Evolutionary conservation across 1,139 yeast genomes (phyloP).

Genomic region (Entelexis paramagnoliae): DNA sequence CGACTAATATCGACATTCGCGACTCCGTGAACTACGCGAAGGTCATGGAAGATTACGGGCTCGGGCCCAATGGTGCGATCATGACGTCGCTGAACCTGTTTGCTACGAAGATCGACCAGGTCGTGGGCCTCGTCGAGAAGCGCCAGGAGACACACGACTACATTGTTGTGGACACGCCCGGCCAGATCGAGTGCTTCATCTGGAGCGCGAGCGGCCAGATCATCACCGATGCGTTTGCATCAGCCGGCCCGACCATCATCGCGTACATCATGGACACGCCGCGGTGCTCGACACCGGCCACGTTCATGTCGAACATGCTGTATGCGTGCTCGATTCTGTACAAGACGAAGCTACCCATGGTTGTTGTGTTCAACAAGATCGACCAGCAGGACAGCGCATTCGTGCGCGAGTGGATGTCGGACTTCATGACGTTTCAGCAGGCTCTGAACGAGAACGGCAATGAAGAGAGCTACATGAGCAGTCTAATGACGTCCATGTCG

Average conservation of each 20-base stretch:
- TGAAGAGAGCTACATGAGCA: slow-evolving; percentile 89
- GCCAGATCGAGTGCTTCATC: slow-evolving; percentile 94
- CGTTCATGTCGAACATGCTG: slow-evolving; percentile 96
- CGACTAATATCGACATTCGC: slow-evolving; percentile 89
- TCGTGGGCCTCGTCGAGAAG: slow-evolving; percentile 72
- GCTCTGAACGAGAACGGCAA: slow-evolving; percentile 47
- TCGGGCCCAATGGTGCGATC: slow-evolving; percentile 98
- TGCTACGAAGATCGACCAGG: slow-evolving; percentile 94
- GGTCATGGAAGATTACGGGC: slow-evolving; percentile 80
- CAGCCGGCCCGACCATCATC: slow-evolving; percentile 87
- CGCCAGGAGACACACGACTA: slow-evolving; percentile 51
- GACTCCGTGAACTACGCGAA: slow-evolving; percentile 93
- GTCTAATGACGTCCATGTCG: slow-evolving; percentile 88
- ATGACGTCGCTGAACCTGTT: slow-evolving; percentile 88
- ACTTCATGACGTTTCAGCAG: slow-evolving; percentile 68
- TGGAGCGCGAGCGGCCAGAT: slow-evolving; percentile 91
- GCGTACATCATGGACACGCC: slow-evolving; percentile 97
- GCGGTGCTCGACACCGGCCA: slow-evolving; percentile 83
- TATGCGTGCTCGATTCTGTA: slow-evolving; percentile 95
- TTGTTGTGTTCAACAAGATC: slow-evolving; percentile 89
- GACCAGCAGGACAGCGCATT: slow-evolving; percentile 77
- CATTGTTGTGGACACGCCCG: slow-evolving; percentile 93
- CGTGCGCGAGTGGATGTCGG: slow-evolving; percentile 96
- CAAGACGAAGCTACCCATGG: slow-evolving; percentile 94
- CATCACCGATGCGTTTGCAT: slow-evolving; percentile 92